phyloP scores from a whole-genome alignment of 2,329 filamentous ascomycete genomes.

The Teratosphaeria zuluensis region DNA sequence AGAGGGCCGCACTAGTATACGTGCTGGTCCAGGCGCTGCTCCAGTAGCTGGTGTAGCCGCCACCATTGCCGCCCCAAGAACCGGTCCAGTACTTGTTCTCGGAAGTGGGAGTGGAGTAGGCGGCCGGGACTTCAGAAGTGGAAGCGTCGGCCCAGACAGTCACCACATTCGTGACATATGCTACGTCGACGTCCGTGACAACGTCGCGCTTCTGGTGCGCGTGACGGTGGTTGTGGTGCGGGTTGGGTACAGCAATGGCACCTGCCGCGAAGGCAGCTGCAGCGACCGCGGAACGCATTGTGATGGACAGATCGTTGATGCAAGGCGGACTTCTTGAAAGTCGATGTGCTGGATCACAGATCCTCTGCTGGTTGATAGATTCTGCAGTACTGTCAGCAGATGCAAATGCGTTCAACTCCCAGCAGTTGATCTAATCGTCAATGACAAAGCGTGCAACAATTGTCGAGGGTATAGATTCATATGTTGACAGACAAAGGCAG shows the following conservation, averaged over 20 bases:
- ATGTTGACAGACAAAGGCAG: neutral
- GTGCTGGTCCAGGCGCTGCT: slow-evolving; percentile 2
- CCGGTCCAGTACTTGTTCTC: neutral
- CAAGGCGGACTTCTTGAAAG: neutral
- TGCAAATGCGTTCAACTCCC: neutral
- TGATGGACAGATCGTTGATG: slow-evolving; percentile 14
- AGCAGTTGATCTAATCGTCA: neutral
- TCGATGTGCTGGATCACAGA: slow-evolving; percentile 10
- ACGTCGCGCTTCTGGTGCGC: slow-evolving; percentile 20
- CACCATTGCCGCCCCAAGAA: neutral
- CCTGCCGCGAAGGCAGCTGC: slow-evolving; percentile 27
- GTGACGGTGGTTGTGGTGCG: slow-evolving; percentile 17
- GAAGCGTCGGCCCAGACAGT: slow-evolving; percentile 22
- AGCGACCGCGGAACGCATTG: slow-evolving; percentile 27
- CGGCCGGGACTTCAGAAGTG: neutral
- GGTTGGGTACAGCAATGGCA: slow-evolving; percentile 26
- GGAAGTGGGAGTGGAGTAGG: neutral
- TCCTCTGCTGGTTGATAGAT: slow-evolving; percentile 7
- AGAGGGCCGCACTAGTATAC: slow-evolving; percentile 3
- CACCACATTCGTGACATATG: slow-evolving; percentile 26
- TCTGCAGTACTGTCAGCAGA: neutral
- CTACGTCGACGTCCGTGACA: slow-evolving; percentile 17
- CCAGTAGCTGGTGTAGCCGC: neutral
- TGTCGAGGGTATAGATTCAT: neutral
- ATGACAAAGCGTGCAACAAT: neutral